Conservation (phyloP, 176 grass and related monocot genomes). For the Carex parvula region DNA sequence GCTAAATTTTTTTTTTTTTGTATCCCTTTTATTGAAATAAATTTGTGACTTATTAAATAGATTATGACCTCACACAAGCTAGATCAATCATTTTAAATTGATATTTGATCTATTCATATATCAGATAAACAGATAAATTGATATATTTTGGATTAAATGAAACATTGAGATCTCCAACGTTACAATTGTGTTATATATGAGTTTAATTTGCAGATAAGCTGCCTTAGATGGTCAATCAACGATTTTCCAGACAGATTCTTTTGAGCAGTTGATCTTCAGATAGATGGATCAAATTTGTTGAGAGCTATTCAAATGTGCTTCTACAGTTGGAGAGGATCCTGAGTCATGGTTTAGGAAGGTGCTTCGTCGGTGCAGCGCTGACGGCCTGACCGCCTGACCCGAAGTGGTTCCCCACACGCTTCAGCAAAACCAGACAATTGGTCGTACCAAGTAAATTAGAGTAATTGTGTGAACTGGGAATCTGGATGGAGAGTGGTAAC, state of each 20-base stretch:
- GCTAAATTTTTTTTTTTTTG: too few relatives aligned
- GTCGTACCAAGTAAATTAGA: not conserved
- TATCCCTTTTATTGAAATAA: too few relatives aligned
- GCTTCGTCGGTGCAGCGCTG: conserved; percentile 5
- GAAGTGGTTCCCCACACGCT: conserved; percentile 22
- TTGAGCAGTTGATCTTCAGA: not conserved
- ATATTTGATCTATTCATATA: not conserved
- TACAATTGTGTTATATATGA: too few relatives aligned
- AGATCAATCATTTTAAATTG: not conserved
- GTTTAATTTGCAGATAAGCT: not conserved
- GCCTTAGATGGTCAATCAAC: not conserved
- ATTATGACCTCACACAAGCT: too few relatives aligned
- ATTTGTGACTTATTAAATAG: too few relatives aligned
- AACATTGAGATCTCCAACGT: too few relatives aligned
- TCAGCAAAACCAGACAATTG: conserved; percentile 12
- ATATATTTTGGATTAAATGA: too few relatives aligned
- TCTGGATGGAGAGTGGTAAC: not conserved
- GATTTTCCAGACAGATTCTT: not conserved
- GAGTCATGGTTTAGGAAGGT: not conserved
- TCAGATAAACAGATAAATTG: not conserved
- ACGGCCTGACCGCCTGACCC: not conserved
- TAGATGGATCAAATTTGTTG: not conserved
- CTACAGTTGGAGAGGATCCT: not conserved
- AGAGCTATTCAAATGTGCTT: not conserved
- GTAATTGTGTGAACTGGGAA: not conserved